Conservation (phyloP, 805 yeast genomes). For the Isabelozyma heimii region DNA sequence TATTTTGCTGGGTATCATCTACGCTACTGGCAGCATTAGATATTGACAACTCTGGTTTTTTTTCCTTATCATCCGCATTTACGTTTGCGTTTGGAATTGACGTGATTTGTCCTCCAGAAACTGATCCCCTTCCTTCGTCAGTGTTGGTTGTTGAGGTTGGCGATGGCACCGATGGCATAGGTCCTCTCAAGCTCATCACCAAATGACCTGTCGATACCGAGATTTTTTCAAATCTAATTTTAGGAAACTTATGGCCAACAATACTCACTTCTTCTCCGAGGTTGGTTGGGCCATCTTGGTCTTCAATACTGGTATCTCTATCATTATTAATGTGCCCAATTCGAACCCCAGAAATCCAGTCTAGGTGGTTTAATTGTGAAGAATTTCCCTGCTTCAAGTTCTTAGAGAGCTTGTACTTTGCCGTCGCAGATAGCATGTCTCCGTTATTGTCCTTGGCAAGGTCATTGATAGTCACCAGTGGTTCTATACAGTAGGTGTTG, state of each 20-base stretch:
- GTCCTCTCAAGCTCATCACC: slow-evolving; percentile 73
- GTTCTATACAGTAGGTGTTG: slow-evolving; percentile 35
- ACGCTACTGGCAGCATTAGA: not conserved
- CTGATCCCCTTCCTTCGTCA: not conserved
- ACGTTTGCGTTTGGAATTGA: not conserved
- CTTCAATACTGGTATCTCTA: slow-evolving; percentile 9
- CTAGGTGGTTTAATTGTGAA: slow-evolving; percentile 61
- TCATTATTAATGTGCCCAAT: slow-evolving; percentile 45
- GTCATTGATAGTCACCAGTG: slow-evolving; percentile 32
- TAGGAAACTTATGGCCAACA: slow-evolving; percentile 87
- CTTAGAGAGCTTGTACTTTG: slow-evolving; percentile 32
- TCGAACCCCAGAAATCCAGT: slow-evolving; percentile 92
- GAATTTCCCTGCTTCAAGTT: slow-evolving; percentile 31
- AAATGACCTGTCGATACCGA: slow-evolving; percentile 83
- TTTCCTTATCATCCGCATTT: not conserved
- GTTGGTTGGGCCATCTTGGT: slow-evolving; percentile 49
- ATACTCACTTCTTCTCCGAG: slow-evolving; percentile 89
- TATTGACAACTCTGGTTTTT: not conserved
- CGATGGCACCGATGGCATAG: slow-evolving; percentile 15
- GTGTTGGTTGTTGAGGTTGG: slow-evolving; percentile 1
- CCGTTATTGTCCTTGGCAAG: slow-evolving; percentile 28
- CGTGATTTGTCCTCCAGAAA: not conserved
- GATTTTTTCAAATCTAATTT: slow-evolving; percentile 79
- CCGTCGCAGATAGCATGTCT: slow-evolving; percentile 35
- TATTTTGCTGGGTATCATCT: not conserved